Evolutionary conservation across 441 rosid genomes (phyloP).

Genomic region (Pelargonium cotyledonis): DNA sequence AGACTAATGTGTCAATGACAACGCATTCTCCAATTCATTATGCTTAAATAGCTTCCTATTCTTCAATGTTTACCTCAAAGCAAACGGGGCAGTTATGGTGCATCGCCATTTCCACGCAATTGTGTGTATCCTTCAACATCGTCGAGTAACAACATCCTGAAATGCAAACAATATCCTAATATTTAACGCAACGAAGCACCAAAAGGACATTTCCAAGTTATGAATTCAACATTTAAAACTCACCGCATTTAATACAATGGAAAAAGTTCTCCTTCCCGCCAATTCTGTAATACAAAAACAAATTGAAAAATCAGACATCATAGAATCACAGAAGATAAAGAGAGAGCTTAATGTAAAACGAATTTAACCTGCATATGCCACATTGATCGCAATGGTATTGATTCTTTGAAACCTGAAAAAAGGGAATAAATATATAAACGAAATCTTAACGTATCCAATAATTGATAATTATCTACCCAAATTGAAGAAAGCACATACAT

Average conservation of each 20-base stretch:
- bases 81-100: slow-evolving; percentile 85
- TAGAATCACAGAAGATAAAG: neutral
- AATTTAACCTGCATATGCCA: slow-evolving; percentile 78
- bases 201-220: neutral
- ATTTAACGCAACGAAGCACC: neutral
- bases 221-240: slow-evolving; percentile 7
- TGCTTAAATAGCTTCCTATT: neutral
- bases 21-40: neutral
- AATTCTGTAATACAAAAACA: slow-evolving; percentile 26
- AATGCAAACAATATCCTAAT: neutral
- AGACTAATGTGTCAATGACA: neutral
- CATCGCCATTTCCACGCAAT: slow-evolving; percentile 75
- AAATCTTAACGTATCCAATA: neutral
- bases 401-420: slow-evolving; percentile 61
- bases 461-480: neutral
- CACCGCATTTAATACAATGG: slow-evolving; percentile 50
- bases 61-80: slow-evolving; percentile 56
- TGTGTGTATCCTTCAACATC: slow-evolving; percentile 48
- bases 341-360: neutral
- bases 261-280: slow-evolving; percentile 51
- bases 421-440: neutral
- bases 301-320: neutral
- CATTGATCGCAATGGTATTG: slow-evolving; percentile 85
- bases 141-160: slow-evolving; percentile 70
- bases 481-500: slow-evolving; percentile 41